phyloP scores from a whole-genome alignment of 1,139 yeast species.

The Zygosaccharomyces pseudobailii region DNA sequence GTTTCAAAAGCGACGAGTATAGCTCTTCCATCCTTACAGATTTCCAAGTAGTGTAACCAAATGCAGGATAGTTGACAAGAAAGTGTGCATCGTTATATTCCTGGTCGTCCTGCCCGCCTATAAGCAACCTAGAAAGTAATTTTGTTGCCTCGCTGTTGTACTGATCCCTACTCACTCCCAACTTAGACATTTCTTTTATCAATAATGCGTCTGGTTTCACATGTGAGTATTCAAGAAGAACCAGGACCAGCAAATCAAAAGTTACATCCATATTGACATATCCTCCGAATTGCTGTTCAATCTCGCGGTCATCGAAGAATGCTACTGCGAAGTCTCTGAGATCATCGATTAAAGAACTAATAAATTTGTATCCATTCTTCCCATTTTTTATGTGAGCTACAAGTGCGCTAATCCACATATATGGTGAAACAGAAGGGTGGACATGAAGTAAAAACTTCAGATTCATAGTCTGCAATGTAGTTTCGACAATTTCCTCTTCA shows the following conservation, averaged over 20 bases:
- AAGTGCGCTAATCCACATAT: slow-evolving; percentile 35
- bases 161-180: slow-evolving; percentile 11
- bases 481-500: slow-evolving; percentile 57
- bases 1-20: slow-evolving; percentile 14
- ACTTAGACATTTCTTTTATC: slow-evolving; percentile 31
- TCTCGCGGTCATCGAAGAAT: slow-evolving; percentile 9
- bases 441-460: slow-evolving; percentile 42
- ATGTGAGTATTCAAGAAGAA: slow-evolving; percentile 20
- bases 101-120: neutral
- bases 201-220: slow-evolving; percentile 19
- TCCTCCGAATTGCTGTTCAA: neutral
- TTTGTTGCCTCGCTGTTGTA: slow-evolving; percentile 3
- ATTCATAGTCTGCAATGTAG: slow-evolving; percentile 47
- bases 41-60: slow-evolving; percentile 16
- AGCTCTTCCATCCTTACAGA: slow-evolving; percentile 19
- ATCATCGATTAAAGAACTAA: slow-evolving; percentile 16
- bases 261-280: slow-evolving; percentile 9
- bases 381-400: slow-evolving; percentile 22
- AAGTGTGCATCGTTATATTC: slow-evolving; percentile 4
- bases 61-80: slow-evolving; percentile 13
- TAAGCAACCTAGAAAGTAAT: slow-evolving; percentile 7
- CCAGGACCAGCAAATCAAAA: slow-evolving; percentile 13
- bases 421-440: slow-evolving; percentile 26
- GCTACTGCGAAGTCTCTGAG: slow-evolving; percentile 20
- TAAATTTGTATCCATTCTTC: slow-evolving; percentile 16